A percentile compares a stretch with the other conserved stretches of the same genome.
Conservation (phyloP, 768 basidiomycete genomes). For the Pleurotus giganteus region DNA sequence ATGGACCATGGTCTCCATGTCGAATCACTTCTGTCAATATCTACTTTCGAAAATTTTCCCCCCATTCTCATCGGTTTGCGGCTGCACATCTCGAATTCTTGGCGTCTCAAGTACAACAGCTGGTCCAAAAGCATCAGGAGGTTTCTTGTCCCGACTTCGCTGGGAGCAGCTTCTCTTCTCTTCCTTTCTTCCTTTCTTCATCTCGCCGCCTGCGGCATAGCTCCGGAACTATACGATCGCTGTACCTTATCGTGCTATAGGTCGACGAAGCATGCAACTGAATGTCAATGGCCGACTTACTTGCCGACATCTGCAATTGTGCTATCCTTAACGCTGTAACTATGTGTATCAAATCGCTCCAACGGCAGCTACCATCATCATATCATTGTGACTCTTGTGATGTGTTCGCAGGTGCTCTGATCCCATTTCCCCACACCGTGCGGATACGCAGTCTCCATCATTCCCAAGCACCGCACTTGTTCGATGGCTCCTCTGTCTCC, state of each 20-base stretch:
- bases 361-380: background rate
- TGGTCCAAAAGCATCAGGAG: background rate
- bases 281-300: background rate
- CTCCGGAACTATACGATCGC: background rate
- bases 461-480: background rate
- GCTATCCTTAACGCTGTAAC: background rate
- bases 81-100: background rate
- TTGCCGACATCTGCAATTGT: slow-evolving; percentile 6
- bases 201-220: slow-evolving; percentile 9
- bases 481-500: background rate
- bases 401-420: background rate
- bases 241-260: slow-evolving; percentile 4
- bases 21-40: background rate
- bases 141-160: background rate
- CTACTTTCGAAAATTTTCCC: background rate
- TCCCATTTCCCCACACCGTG: background rate
- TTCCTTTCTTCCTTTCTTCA: slow-evolving; percentile 7
- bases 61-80: no score
- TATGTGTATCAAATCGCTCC: background rate
- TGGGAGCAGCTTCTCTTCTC: slow-evolving; percentile 7
- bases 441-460: background rate
- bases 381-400: background rate
- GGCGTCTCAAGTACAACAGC: background rate
- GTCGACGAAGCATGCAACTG: background rate
- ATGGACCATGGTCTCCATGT: background rate